Base-by-base conservation (phyloP, 257 asterid species). In the Gardenia jasminoides region DNA sequence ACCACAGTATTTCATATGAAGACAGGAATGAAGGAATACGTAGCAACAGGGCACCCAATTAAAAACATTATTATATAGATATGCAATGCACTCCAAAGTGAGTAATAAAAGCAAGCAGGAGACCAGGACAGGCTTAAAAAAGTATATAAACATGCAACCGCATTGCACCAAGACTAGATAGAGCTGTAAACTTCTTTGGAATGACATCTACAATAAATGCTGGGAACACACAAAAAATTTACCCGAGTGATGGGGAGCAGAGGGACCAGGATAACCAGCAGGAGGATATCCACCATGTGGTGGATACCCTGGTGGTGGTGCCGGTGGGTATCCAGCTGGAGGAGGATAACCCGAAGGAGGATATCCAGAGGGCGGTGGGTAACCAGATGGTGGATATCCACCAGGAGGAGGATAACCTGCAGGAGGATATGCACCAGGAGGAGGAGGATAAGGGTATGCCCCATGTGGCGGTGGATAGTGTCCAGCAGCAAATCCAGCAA, bases 241-340 rank as follows among this genome's bases (percentile, higher is more conserved):
- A 91, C 96, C 92, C 81, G 89, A 78, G 72, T 83, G 80, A 77
- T 79, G 31, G 1, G 82, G 71, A 36, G 78, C 75, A 36, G 94
- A 83, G 62, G 90, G 77, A 79, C 90, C 89, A 15, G 88, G 91
- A 76, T 88, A 90, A 26, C 92, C 78, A 3, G 72, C 68, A 13
- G 90, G 83, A 16, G 91, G 90, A 79, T 90, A 83, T 22, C 90
- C 82, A 70, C 86, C 70, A 44, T 85, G 82, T 9, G 86, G 88
- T 73, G 85, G 66, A 82, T 80, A 79, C 17, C 82, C 77, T 10
- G 70, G 76, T 24, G 90, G 83, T 26, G 90, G 91, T 36, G 15
- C 79, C 3, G 61, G 79, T 1, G 90, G 90, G 77, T 46, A 46
- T 68, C 80, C 81, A 0, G 33, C 83, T 0, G 86, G 86, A 47